phyloP scores from a whole-genome alignment of 2,329 filamentous ascomycete species.

The Penicillium vulpinum region DNA sequence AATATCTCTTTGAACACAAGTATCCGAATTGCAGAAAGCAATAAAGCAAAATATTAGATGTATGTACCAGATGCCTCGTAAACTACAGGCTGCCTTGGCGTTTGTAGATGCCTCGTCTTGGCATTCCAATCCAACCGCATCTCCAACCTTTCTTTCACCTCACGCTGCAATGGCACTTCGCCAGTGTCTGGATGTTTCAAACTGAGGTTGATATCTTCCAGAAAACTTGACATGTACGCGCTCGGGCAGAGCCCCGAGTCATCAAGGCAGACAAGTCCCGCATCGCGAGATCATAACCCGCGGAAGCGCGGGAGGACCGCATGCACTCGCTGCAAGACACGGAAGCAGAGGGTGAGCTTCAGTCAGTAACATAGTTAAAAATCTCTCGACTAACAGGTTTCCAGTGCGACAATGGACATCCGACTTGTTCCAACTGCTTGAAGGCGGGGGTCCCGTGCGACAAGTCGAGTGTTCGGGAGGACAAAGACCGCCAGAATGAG shows the following conservation, averaged over 20 bases:
- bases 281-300: constrained; percentile 40
- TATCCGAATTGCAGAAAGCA: neutral
- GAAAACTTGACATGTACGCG: constrained; percentile 14
- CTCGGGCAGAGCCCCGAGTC: constrained; percentile 18
- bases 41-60: neutral
- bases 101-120: constrained; percentile 3
- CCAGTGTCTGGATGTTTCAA: neutral
- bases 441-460: constrained; percentile 47
- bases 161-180: neutral
- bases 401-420: constrained; percentile 49
- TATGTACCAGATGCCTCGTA: neutral
- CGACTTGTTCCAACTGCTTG: constrained; percentile 48
- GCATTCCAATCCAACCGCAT: constrained; percentile 4
- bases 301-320: constrained; percentile 49
- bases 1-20: neutral
- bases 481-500: constrained; percentile 40
- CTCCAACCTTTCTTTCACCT: neutral
- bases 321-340: constrained; percentile 48
- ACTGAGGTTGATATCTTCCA: neutral
- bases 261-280: constrained; percentile 26
- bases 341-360: constrained; percentile 46
- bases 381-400: neutral
- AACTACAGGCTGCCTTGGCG: neutral
- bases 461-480: constrained; percentile 44
- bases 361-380: neutral